Evolutionary conservation across 1,284 basidiomycete genomes (phyloP), one percentile per base, ranked within the genome.

Genomic region (Coriolopsis trogii): DNA sequence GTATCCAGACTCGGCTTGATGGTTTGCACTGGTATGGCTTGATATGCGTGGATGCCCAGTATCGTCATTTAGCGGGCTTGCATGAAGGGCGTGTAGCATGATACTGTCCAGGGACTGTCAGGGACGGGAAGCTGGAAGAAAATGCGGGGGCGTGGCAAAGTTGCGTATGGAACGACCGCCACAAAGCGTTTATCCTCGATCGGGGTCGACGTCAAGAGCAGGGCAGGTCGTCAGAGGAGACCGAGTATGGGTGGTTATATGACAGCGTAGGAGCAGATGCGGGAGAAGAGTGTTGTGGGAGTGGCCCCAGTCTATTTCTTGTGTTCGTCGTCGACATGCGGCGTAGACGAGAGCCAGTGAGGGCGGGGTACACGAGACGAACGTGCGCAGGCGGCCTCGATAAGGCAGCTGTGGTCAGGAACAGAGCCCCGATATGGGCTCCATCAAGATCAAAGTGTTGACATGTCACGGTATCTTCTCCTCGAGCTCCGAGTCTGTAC

Each of bases 361-460:
- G 15, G 16, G 13, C 13, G 15, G 41, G n/a, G 26, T 21, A 36
- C 21, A 20, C 26, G 7, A 13, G 40, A 47, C 51, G 45, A 52
- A 52, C 51, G 51, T 52, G 51, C 51, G 51, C 21, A 43, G 40
- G 7, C 12, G 2, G 9, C 7, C 49, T 10, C 15, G 38, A 37
- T 43, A 34, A 39, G 40, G 41, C 2, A 31, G 16, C 21, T 34
- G 15, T 21, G 18, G 28, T 9, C 42, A 51, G 44, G 51, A 37
- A 20, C 24, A 15, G 26, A 25, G 41, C 20, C 31, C 26, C 39
- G 31, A 41, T 30, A 26, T 33, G 30, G 31, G 21, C 10, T 5
- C 46, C 45, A 52, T 52, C 51, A 52, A 41, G 50, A 52, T 52
- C 51, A 52, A 47, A 47, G 13, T 38, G 51, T 52, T 47, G 45